Base-by-base conservation (phyloP, 2,329 filamentous ascomycete genomes). In the Hortaea werneckii region DNA sequence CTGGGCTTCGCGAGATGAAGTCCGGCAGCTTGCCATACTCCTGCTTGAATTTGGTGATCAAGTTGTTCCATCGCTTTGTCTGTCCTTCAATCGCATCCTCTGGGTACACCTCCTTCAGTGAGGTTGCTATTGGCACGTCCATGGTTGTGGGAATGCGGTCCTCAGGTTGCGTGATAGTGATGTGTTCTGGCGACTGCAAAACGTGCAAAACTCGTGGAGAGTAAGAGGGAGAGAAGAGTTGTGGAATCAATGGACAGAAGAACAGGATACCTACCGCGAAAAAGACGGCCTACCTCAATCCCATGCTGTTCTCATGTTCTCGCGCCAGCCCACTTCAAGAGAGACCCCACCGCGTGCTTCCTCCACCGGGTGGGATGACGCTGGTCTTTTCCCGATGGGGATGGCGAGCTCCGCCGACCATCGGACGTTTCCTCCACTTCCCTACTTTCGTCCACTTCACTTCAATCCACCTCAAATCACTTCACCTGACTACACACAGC, bases 1-100 rank as follows among this genome's bases (percentile, higher is more conserved):
- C 92, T 1, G 92, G 92, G 45, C 89, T 95, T 52, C 92, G 82
- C 7, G 90, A 79, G 13, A 96, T 80, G 59, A 95, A 95, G 48
- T 85, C 77, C 35, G 89, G 81, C 11, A 75, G 70, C 43, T 79
- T 75, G 55, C 80, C 82, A 67, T 90, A 94, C 37, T 69, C 71
- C 47, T 76, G 67, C 54, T 81, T 72, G 68, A 96, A 96, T 54
- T 76, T 75, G 43, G 76, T 69, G 37, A 90, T 70, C 38, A 96
- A 75, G 38, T 69, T 73, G 57, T 83, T 78, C 85, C 90, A 96
- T 67, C 92, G 77, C 55, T 76, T 71, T 39, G 73, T 76, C 65
- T 95, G 85, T 27, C 74, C 69, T 6, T 75, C 64, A 12, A 88
- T 68, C 40, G 83, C 80, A 63, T 87, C 80, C 29, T 79, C 70